These are phyloP conservation scores for Populus hybrid DNA, from an alignment of 441 rosid species.

Conservation along the genomic window DNA sequence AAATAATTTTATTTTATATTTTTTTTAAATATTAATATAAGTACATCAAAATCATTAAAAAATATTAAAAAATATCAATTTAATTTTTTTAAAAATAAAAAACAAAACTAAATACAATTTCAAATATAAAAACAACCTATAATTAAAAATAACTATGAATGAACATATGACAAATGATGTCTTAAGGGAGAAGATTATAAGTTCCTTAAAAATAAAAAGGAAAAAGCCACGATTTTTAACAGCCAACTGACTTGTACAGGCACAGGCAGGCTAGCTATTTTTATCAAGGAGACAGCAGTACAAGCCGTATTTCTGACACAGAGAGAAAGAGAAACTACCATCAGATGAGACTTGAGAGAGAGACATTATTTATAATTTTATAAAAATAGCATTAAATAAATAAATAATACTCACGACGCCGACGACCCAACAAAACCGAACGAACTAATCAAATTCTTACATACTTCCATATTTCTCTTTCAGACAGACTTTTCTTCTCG, in stretches of 20 bases:
- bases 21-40: too few species aligned
- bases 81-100: too few species aligned
- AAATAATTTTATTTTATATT: too few species aligned
- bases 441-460: constrained; percentile 6
- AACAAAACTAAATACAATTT: too few species aligned
- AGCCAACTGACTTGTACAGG: background rate
- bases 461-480: background rate
- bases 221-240: background rate
- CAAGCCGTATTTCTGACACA: constrained; percentile 10
- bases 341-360: background rate
- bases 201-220: background rate
- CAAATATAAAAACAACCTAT: too few species aligned
- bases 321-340: background rate
- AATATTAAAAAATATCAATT: too few species aligned
- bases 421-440: constrained; percentile 40
- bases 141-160: too few species aligned
- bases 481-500: constrained; percentile 4
- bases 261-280: background rate
- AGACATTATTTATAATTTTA: background rate
- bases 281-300: background rate
- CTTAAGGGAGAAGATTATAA: too few species aligned
- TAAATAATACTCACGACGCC: constrained; percentile 32
- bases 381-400: background rate
- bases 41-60: too few species aligned
- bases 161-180: too few species aligned